Conservation (phyloP, 352 stramenopile genomes). For the Achlya hypogyna region DNA sequence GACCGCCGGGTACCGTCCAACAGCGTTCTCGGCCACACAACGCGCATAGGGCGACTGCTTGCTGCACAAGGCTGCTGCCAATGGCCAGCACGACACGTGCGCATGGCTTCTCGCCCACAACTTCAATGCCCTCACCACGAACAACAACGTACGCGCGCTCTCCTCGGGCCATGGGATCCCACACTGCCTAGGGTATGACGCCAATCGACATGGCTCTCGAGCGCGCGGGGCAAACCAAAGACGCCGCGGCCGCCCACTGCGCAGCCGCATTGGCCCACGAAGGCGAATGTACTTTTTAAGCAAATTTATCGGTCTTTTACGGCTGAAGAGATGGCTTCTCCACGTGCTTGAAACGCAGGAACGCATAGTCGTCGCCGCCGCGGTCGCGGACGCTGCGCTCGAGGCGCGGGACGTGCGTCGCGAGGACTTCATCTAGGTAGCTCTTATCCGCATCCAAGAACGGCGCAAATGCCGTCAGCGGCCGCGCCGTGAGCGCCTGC, state of each 20-base stretch:
- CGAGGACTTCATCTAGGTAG: slow-evolving; percentile 73
- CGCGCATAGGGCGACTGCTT: slow-evolving; percentile 47
- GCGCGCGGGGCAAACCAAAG: slow-evolving; percentile 26
- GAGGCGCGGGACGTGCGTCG: slow-evolving; percentile 63
- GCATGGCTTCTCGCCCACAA: slow-evolving; percentile 57
- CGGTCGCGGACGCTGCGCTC: slow-evolving; percentile 75
- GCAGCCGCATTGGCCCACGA: slow-evolving; percentile 35
- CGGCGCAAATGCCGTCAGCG: slow-evolving; percentile 48
- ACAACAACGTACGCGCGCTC: slow-evolving; percentile 44
- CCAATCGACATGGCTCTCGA: slow-evolving; percentile 54
- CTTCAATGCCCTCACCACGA: slow-evolving; percentile 51
- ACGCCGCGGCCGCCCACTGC: slow-evolving; percentile 36
- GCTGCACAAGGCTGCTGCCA: slow-evolving; percentile 68
- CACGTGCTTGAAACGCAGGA: slow-evolving; percentile 70
- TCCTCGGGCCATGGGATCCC: not conserved
- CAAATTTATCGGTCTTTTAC: too few relatives aligned
- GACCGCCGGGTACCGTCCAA: slow-evolving; percentile 24
- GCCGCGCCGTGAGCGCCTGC: slow-evolving; percentile 45
- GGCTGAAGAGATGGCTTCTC: slow-evolving; percentile 17
- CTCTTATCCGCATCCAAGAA: slow-evolving; percentile 50
- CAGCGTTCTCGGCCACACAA: not conserved
- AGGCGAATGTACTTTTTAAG: slow-evolving; percentile 20
- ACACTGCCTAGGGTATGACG: slow-evolving; percentile 21
- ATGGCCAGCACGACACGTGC: slow-evolving; percentile 49
- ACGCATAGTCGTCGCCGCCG: slow-evolving; percentile 68